Percentiles rank a stretch among this genome's conserved stretches.
phyloP scores from a whole-genome alignment of 192 early-diverging fungal genomes.

The Radiomyces spectabilis region DNA sequence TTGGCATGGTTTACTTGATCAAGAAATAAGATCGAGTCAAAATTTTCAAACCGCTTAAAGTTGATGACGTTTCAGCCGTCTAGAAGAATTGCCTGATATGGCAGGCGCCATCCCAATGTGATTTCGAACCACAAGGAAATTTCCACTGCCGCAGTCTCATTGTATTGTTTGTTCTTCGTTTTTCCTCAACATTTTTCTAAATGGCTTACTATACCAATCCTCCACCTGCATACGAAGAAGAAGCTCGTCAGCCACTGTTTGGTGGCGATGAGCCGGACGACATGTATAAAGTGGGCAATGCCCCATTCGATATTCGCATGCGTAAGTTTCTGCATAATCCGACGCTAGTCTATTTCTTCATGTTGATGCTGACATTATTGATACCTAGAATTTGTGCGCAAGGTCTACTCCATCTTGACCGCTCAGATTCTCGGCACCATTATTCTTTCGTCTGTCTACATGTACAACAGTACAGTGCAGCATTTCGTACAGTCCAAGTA shows the following conservation, averaged over 20 bases:
- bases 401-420: slow-evolving; percentile 64
- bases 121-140: too few relatives aligned
- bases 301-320: slow-evolving; percentile 18
- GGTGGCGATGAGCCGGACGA: slow-evolving; percentile 10
- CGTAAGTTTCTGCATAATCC: too few relatives aligned
- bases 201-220: slow-evolving; percentile 8
- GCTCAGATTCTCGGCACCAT: slow-evolving; percentile 54
- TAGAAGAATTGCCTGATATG: too few relatives aligned
- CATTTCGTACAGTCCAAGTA: slow-evolving; percentile 48
- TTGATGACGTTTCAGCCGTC: too few relatives aligned
- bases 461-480: slow-evolving; percentile 42
- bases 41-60: neutral
- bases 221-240: slow-evolving; percentile 25
- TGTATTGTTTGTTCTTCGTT: neutral
- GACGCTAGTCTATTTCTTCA: neutral
- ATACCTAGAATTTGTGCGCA: slow-evolving; percentile 52
- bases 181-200: neutral
- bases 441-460: slow-evolving; percentile 45
- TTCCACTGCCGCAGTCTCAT: too few relatives aligned
- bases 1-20: slow-evolving; percentile 5
- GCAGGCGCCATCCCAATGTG: too few relatives aligned
- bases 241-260: slow-evolving; percentile 11
- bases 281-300: slow-evolving; percentile 26
- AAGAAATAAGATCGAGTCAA: neutral
- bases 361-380: neutral